Percentiles rank a stretch among this genome's conserved stretches.
These are phyloP conservation scores for Metschnikowia koreensis DNA, from an alignment of 805 yeast species.

Conservation along the genomic window DNA sequence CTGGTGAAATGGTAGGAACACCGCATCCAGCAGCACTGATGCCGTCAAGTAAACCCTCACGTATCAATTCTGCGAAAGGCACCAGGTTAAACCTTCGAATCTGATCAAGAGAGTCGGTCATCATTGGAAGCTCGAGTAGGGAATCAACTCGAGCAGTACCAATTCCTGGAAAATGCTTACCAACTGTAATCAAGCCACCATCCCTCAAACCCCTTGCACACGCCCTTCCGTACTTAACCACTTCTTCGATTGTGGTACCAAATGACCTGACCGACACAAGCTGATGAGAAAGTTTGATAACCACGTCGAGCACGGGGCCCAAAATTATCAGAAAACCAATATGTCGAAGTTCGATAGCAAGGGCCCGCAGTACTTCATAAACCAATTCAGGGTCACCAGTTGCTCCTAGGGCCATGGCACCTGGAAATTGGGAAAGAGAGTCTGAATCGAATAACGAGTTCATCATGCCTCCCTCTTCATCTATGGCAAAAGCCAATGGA, in stretches of 20 bases:
- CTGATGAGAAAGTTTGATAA: constrained; percentile 54
- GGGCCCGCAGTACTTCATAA: constrained; percentile 50
- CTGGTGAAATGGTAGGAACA: constrained; percentile 57
- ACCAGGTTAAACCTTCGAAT: constrained; percentile 47
- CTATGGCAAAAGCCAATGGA: constrained; percentile 57
- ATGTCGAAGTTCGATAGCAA: constrained; percentile 51
- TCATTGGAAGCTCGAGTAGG: constrained; percentile 55
- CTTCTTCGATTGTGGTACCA: constrained; percentile 60
- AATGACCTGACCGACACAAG: constrained; percentile 59
- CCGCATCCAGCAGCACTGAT: constrained; percentile 64
- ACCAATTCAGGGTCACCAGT: constrained; percentile 49
- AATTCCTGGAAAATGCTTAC: constrained; percentile 67
- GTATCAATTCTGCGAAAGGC: constrained; percentile 50
- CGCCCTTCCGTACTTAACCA: constrained; percentile 51
- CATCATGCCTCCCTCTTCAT: constrained; percentile 65
- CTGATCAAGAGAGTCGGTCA: constrained; percentile 54
- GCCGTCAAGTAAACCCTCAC: constrained; percentile 49
- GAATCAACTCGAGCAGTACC: constrained; percentile 61
- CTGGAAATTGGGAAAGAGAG: constrained; percentile 56
- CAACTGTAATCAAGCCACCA: constrained; percentile 54
- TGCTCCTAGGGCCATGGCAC: constrained; percentile 64
- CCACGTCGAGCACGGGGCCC: constrained; percentile 64
- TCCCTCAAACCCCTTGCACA: constrained; percentile 52
- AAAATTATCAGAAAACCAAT: constrained; percentile 55
- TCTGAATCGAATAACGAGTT: constrained; percentile 55